Conservation (phyloP, 2,329 filamentous ascomycete species). For the Thielaviopsis ethacetica region DNA sequence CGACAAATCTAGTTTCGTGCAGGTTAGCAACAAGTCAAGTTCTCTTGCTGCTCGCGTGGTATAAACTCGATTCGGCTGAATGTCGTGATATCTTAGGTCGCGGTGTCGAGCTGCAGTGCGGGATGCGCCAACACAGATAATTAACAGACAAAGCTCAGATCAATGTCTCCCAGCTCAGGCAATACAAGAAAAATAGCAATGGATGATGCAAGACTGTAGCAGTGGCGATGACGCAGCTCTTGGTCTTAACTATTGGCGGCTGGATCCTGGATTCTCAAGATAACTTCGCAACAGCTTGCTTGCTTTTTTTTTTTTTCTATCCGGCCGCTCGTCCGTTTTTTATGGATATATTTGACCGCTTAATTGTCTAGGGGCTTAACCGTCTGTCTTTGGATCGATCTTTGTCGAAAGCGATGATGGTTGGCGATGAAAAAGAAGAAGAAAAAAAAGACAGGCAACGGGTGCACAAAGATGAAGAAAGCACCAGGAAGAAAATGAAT, state of each 20-base stretch:
- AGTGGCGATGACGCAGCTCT: background rate
- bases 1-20: background rate
- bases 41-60: background rate
- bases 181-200: background rate
- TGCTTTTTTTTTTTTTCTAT: background rate
- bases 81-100: background rate
- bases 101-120: background rate
- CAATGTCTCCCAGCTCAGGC: background rate
- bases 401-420: background rate
- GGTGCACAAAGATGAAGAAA: background rate
- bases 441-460: no score
- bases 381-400: background rate
- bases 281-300: no score
- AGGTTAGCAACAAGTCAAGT: no score
- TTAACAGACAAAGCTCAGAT: background rate
- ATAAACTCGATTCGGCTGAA: background rate
- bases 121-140: background rate
- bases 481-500: background rate
- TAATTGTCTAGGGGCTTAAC: background rate
- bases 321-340: background rate
- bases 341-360: background rate
- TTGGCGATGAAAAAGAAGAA: background rate
- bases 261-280: background rate
- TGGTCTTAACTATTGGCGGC: background rate
- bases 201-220: background rate